phyloP scores from a whole-genome alignment of 2,329 filamentous ascomycete genomes.

The Lecanicillium sp. region DNA sequence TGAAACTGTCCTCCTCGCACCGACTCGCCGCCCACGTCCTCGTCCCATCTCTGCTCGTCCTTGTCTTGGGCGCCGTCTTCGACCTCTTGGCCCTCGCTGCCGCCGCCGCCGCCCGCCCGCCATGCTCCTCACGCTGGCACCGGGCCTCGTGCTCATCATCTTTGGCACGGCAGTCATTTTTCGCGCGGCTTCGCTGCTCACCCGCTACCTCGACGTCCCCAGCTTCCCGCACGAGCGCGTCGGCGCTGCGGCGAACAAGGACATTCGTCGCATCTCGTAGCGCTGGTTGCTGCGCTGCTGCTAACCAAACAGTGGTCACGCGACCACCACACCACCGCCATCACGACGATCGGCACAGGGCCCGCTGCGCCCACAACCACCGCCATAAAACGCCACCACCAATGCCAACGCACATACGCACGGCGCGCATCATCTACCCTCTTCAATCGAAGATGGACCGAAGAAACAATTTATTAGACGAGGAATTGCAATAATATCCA shows the following conservation, averaged over 20 bases:
- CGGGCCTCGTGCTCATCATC: constrained; percentile 9
- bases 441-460: too few species aligned
- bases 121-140: constrained; percentile 14
- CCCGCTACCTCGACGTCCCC: constrained; percentile 9
- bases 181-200: constrained; percentile 12
- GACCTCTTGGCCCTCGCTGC: background rate
- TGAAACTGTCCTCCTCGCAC: too few species aligned
- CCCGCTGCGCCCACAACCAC: too few species aligned
- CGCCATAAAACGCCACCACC: too few species aligned
- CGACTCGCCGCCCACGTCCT: too few species aligned
- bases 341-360: too few species aligned
- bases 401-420: too few species aligned
- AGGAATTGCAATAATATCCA: too few species aligned
- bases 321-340: constrained; percentile 7
- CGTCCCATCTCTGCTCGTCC: too few species aligned
- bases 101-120: background rate
- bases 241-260: constrained; percentile 4
- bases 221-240: constrained; percentile 8
- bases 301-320: background rate
- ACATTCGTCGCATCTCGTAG: constrained; percentile 12
- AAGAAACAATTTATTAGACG: too few species aligned
- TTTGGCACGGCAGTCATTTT: constrained; percentile 11
- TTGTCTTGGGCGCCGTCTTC: too few species aligned
- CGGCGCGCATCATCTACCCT: too few species aligned
- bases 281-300: background rate